A percentile compares a stretch with the other conserved stretches of the same genome.
These are phyloP conservation scores for Dictyostelium purpureum DNA, from an alignment of 78 protist species.

Conservation along the genomic window DNA sequence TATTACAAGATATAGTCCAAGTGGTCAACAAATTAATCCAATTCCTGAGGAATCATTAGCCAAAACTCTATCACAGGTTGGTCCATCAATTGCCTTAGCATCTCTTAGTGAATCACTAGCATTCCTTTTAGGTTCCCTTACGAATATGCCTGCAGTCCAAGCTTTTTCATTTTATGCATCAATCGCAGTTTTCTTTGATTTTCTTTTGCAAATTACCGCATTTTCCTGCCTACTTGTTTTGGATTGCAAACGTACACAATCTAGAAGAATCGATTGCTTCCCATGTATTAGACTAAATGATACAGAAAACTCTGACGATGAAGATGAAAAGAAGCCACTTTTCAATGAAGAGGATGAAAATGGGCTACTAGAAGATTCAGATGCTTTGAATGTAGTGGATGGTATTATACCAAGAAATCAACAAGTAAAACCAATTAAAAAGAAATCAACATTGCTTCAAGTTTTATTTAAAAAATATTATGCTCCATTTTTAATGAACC, in stretches of 20 bases:
- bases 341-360: not conserved
- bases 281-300: conserved; percentile 55
- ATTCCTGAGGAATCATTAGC: conserved; percentile 60
- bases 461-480: conserved; percentile 37
- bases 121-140: conserved; percentile 84
- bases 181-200: conserved; percentile 79
- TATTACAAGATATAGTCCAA: not conserved
- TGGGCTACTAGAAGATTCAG: not conserved
- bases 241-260: conserved; percentile 64
- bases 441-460: conserved; percentile 19
- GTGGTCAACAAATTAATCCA: not conserved
- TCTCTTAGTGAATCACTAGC: conserved; percentile 84
- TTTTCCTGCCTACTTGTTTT: conserved; percentile 71
- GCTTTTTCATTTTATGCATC: conserved; percentile 86
- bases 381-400: not conserved
- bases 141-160: conserved; percentile 87
- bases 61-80: conserved; percentile 62
- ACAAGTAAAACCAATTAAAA: not conserved
- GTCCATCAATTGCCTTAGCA: conserved; percentile 86
- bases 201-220: conserved; percentile 80
- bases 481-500: conserved; percentile 43
- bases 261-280: conserved; percentile 71
- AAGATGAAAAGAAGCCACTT: conserved; percentile 12
- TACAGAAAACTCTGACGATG: conserved; percentile 35
- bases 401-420: not conserved